These are phyloP conservation scores for Aspergillus uvarum DNA, from an alignment of 2,329 filamentous ascomycete species.

Conservation along the genomic window DNA sequence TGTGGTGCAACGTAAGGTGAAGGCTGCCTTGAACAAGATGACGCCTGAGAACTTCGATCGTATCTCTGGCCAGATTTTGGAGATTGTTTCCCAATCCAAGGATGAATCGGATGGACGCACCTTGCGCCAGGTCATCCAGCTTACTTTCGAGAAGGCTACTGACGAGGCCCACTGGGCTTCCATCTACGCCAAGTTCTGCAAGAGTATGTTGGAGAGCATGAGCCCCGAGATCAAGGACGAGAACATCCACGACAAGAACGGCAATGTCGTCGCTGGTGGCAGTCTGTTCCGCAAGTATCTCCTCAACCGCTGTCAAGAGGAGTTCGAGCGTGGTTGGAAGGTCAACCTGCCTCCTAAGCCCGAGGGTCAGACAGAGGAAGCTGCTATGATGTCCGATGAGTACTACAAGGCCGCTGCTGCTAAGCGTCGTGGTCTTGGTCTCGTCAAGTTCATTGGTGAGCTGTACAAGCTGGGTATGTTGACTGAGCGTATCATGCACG, in stretches of 20 bases:
- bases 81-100: constrained; percentile 92
- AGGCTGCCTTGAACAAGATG: constrained; percentile 99
- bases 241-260: constrained; percentile 86
- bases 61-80: constrained; percentile 88
- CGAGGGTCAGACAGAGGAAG: constrained; percentile 71
- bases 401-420: constrained; percentile 93
- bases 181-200: constrained; percentile 99
- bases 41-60: constrained; percentile 98
- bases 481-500: constrained; percentile 98
- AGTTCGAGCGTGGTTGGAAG: constrained; percentile 98
- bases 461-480: constrained; percentile 98
- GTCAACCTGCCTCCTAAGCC: constrained; percentile 76
- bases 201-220: constrained; percentile 94
- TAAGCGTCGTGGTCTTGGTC: constrained; percentile 93
- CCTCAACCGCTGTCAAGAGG: constrained; percentile 96
- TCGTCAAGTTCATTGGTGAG: constrained; percentile 98
- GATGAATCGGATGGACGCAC: constrained; percentile 92
- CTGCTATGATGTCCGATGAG: constrained; percentile 85
- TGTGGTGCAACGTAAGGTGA: constrained; percentile 97
- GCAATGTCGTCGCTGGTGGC: constrained; percentile 84
- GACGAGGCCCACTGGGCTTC: constrained; percentile 98
- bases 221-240: constrained; percentile 93
- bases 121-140: constrained; percentile 94
- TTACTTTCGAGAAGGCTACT: constrained; percentile 98
- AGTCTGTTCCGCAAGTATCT: constrained; percentile 97